Conservation (phyloP, 805 yeast genomes). For the Candida montana region DNA sequence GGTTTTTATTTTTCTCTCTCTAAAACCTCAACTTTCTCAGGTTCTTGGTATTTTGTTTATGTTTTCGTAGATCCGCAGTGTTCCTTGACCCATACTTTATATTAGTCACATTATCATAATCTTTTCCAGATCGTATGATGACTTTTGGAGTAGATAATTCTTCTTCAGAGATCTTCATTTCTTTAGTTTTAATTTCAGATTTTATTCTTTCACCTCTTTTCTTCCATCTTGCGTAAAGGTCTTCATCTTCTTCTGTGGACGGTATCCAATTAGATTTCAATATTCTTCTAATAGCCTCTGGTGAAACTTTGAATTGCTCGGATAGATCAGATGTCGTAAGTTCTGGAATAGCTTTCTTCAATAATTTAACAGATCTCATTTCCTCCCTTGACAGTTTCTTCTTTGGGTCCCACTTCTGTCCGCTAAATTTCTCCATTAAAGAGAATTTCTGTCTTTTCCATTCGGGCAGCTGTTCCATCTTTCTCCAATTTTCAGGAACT, state of each 20-base stretch:
- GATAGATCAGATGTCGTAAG: constrained; percentile 56
- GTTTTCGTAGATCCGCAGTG: constrained; percentile 5
- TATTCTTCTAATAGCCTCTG: constrained; percentile 79
- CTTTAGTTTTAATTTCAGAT: constrained; percentile 5
- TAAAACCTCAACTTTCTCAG: constrained; percentile 12
- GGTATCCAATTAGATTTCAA: constrained; percentile 77
- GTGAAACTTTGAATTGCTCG: constrained; percentile 61
- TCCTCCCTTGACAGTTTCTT: constrained; percentile 62
- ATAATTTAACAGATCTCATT: constrained; percentile 55
- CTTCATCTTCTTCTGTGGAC: constrained; percentile 42
- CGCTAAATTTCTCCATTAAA: constrained; percentile 52
- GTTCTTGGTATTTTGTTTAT: constrained; percentile 4
- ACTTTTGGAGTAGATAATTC: constrained; percentile 6
- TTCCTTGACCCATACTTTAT: constrained; percentile 2
- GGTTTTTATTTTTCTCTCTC: too few species aligned
- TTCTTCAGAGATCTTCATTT: not conserved
- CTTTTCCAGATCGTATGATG: constrained; percentile 8
- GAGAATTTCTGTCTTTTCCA: constrained; percentile 73
- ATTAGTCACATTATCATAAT: constrained; percentile 9
- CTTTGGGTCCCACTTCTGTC: constrained; percentile 59
- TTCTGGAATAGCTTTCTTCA: constrained; percentile 56
- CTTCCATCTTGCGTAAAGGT: constrained; percentile 47
- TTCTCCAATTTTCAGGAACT: constrained; percentile 47
- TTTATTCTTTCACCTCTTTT: constrained; percentile 39
- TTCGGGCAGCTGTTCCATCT: constrained; percentile 38